phyloP scores from a whole-genome alignment of 306 rosid species.

The Dicorynia guianensis region DNA sequence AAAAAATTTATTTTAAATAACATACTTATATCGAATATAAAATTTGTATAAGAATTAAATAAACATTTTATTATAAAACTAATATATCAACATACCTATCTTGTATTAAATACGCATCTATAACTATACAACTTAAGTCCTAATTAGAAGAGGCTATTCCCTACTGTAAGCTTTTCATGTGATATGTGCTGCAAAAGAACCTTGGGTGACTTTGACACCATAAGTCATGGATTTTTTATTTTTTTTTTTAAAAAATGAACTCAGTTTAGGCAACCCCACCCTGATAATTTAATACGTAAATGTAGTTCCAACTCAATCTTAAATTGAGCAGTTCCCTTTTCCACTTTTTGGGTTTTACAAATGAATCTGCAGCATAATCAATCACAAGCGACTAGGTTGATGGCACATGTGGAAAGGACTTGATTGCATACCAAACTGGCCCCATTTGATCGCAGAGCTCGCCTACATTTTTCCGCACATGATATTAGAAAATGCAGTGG shows the following conservation, averaged over 20 bases:
- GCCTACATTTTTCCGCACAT: not conserved
- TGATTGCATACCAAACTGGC: not conserved
- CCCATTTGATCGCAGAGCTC: not conserved
- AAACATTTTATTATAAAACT: too few relatives aligned
- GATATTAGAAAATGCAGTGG: not conserved
- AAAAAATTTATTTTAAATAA: too few relatives aligned
- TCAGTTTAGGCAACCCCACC: not conserved
- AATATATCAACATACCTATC: too few relatives aligned
- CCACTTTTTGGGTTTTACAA: constrained; percentile 1
- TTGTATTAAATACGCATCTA: too few relatives aligned
- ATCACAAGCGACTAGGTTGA: not conserved
- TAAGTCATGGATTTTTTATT: not conserved
- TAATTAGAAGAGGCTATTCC: too few relatives aligned
- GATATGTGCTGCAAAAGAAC: too few relatives aligned
- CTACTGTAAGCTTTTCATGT: too few relatives aligned
- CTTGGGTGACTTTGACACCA: constrained; percentile 5
- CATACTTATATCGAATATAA: too few relatives aligned
- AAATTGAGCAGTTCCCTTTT: constrained; percentile 17
- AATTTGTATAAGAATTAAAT: too few relatives aligned
- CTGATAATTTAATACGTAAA: constrained; percentile 3
- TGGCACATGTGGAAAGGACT: not conserved
- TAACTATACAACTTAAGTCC: too few relatives aligned
- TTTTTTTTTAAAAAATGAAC: not conserved
- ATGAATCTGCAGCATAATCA: not conserved
- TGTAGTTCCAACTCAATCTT: not conserved